A percentile compares a stretch with the other conserved stretches of the same genome.
Conservation (phyloP, 2,329 filamentous ascomycete species). For the Pseudohalonectria lignicola region DNA sequence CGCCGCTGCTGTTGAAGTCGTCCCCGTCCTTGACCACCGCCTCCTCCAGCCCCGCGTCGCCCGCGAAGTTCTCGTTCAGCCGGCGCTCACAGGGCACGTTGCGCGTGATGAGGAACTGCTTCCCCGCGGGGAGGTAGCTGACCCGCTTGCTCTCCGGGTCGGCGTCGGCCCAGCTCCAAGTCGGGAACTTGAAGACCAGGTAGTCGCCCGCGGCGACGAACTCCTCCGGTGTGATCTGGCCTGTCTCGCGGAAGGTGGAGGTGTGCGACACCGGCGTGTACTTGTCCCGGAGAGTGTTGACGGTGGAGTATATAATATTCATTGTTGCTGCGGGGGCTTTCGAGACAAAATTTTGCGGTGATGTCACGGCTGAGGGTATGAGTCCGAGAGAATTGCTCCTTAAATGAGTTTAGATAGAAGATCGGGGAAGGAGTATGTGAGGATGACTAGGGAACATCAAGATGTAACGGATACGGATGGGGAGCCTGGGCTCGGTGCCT, state of each 20-base stretch:
- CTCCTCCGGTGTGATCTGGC: constrained; percentile 94
- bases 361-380: too few species aligned
- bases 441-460: too few species aligned
- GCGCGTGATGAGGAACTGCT: constrained; percentile 91
- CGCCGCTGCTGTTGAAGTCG: constrained; percentile 38
- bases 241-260: constrained; percentile 86
- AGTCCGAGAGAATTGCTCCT: too few species aligned
- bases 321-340: constrained; percentile 40
- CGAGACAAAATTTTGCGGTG: too few species aligned
- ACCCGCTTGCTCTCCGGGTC: constrained; percentile 71
- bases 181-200: constrained; percentile 97
- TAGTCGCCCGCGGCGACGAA: constrained; percentile 95
- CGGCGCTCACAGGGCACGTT: constrained; percentile 89
- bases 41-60: constrained; percentile 77
- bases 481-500: too few species aligned
- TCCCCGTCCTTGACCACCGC: constrained; percentile 75
- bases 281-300: constrained; percentile 84
- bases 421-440: too few species aligned
- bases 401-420: too few species aligned
- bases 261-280: constrained; percentile 83
- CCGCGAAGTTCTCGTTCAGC: constrained; percentile 87
- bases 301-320: constrained; percentile 85
- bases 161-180: constrained; percentile 93
- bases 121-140: constrained; percentile 70
- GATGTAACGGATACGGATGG: too few species aligned